These are phyloP conservation scores for Carex arenaria DNA, from an alignment of 202 grass and related monocot genomes.

Conservation along the genomic window DNA sequence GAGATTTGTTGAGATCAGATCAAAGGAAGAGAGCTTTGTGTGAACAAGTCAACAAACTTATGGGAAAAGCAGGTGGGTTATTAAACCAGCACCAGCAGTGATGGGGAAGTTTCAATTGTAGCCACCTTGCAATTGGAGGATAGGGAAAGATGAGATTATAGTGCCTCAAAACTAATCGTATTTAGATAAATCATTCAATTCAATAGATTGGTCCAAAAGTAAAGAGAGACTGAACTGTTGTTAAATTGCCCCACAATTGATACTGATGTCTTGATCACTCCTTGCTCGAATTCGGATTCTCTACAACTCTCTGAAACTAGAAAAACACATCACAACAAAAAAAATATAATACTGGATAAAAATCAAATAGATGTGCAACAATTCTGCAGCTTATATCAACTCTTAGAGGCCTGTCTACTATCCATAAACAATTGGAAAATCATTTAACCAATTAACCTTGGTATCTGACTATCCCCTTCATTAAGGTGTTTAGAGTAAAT, in stretches of 20 bases:
- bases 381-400: too few relatives aligned
- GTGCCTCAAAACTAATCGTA: conserved; percentile 3
- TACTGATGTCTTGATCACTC: neutral
- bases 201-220: conserved; percentile 12
- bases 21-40: conserved; percentile 15
- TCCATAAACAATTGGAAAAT: too few relatives aligned
- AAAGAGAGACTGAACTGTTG: conserved; percentile 9
- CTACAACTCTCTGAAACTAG: too few relatives aligned
- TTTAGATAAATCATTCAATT: conserved; percentile 11
- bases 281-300: neutral
- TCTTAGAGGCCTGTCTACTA: too few relatives aligned
- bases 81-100: conserved; percentile 28
- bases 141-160: conserved; percentile 1
- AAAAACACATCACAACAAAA: too few relatives aligned
- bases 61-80: conserved; percentile 35
- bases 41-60: conserved; percentile 40
- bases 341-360: too few relatives aligned
- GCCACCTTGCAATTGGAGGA: conserved; percentile 25
- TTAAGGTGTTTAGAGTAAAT: too few relatives aligned
- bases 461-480: too few relatives aligned
- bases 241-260: neutral
- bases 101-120: conserved; percentile 50
- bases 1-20: conserved; percentile 31
- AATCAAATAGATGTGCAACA: too few relatives aligned
- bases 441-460: too few relatives aligned